Percentiles rank a stretch among this genome's conserved stretches.
Evolutionary conservation across 208 protist genomes (phyloP).

Genomic region (Blechomonas ayalai): DNA sequence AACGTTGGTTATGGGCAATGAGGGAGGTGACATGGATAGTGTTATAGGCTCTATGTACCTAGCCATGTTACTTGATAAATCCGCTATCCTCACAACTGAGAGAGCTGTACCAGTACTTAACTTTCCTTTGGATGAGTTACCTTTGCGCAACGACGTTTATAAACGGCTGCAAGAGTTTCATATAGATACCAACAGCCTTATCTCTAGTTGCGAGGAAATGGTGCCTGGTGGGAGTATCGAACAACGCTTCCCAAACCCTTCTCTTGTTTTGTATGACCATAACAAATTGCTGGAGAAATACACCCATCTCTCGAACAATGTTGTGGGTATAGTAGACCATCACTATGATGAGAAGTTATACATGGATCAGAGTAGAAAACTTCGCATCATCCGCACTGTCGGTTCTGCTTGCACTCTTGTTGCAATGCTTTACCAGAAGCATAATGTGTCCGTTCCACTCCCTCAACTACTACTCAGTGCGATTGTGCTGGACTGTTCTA

Average conservation of each 20-base stretch:
- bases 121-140: constrained; percentile 66
- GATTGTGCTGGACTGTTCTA: constrained; percentile 79
- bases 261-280: constrained; percentile 79
- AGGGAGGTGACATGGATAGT: constrained; percentile 86
- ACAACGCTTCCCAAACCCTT: constrained; percentile 4
- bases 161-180: constrained; percentile 39
- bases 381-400: constrained; percentile 42
- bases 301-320: constrained; percentile 12
- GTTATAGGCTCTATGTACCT: constrained; percentile 80
- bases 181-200: constrained; percentile 29
- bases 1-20: constrained; percentile 72
- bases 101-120: constrained; percentile 66
- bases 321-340: constrained; percentile 79
- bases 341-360: constrained; percentile 75
- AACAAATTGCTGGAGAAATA: constrained; percentile 59
- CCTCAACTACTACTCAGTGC: constrained; percentile 54
- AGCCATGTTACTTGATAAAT: constrained; percentile 51
- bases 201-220: constrained; percentile 15
- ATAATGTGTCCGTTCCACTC: constrained; percentile 26
- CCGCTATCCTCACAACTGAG: constrained; percentile 10
- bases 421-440: constrained; percentile 36
- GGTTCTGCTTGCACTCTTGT: constrained; percentile 82
- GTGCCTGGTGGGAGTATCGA: constrained; percentile 28
- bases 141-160: constrained; percentile 62
- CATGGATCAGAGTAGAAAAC: constrained; percentile 9